phyloP scores from a whole-genome alignment of 208 protist genomes.

The Acanthamoeba healyi region DNA sequence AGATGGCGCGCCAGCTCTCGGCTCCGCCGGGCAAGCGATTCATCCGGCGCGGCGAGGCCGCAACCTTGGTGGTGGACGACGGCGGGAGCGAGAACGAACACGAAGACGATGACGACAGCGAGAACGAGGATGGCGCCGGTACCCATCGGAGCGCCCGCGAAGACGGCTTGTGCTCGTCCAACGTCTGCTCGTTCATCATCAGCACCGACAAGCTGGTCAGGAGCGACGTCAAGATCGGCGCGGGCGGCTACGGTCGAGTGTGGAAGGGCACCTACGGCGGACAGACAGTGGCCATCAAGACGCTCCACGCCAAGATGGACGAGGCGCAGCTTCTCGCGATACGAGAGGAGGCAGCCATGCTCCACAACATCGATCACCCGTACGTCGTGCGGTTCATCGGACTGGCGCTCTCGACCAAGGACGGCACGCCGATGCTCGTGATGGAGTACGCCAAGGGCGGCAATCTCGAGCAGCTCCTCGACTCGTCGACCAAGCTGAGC shows the following conservation, averaged over 20 bases:
- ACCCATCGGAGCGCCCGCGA: background rate
- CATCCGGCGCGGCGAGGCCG: background rate
- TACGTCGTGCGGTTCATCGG: background rate
- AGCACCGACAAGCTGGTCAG: background rate
- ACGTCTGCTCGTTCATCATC: constrained; percentile 12
- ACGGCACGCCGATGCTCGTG: background rate
- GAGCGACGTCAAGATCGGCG: background rate
- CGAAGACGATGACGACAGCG: background rate
- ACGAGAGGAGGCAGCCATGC: background rate
- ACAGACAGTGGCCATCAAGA: background rate
- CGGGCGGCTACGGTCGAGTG: background rate
- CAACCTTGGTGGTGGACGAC: background rate
- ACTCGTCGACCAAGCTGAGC: background rate
- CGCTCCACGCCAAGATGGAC: background rate
- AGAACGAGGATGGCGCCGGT: background rate
- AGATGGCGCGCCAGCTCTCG: background rate
- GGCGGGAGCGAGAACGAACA: background rate
- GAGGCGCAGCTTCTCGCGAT: background rate
- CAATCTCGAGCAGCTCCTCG: constrained; percentile 9
- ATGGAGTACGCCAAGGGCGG: background rate
- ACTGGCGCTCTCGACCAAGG: background rate
- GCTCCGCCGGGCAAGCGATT: background rate
- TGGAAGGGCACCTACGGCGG: background rate
- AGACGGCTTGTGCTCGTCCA: constrained; percentile 2
- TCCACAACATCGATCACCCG: background rate